These are phyloP conservation scores for Colletotrichum cuscutae DNA, from an alignment of 2,329 filamentous ascomycete species.

Conservation along the genomic window DNA sequence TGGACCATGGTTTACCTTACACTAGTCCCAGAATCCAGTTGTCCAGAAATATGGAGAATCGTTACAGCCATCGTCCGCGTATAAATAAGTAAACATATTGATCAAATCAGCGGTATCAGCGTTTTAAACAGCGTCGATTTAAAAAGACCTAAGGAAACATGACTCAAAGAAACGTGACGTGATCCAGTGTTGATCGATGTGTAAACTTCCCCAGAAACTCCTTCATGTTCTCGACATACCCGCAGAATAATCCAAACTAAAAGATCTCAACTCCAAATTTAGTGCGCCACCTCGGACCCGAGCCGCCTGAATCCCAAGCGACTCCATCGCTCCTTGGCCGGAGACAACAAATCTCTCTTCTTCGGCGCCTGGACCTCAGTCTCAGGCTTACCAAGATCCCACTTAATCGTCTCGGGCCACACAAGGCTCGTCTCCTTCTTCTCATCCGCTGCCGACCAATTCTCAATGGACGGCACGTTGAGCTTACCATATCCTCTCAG, in stretches of 20 bases:
- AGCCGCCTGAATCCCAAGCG: slow-evolving; percentile 18
- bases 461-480: slow-evolving; percentile 31
- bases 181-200: background rate
- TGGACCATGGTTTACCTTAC: no score
- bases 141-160: background rate
- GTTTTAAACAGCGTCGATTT: background rate
- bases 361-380: slow-evolving; percentile 24
- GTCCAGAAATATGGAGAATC: background rate
- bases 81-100: background rate
- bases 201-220: background rate
- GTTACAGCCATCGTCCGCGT: background rate
- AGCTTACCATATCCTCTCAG: slow-evolving; percentile 37
- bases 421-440: slow-evolving; percentile 37
- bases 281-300: background rate
- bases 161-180: background rate
- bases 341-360: slow-evolving; percentile 35
- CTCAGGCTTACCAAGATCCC: slow-evolving; percentile 30
- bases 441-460: slow-evolving; percentile 34
- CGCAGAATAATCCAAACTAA: background rate
- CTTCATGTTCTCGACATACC: background rate
- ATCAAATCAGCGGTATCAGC: background rate
- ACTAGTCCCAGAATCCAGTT: background rate
- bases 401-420: slow-evolving; percentile 31
- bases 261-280: background rate
- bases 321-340: slow-evolving; percentile 39